Evolutionary conservation across 768 basidiomycete species (phyloP).

Genomic region (Hysterangium stoloniferum): DNA sequence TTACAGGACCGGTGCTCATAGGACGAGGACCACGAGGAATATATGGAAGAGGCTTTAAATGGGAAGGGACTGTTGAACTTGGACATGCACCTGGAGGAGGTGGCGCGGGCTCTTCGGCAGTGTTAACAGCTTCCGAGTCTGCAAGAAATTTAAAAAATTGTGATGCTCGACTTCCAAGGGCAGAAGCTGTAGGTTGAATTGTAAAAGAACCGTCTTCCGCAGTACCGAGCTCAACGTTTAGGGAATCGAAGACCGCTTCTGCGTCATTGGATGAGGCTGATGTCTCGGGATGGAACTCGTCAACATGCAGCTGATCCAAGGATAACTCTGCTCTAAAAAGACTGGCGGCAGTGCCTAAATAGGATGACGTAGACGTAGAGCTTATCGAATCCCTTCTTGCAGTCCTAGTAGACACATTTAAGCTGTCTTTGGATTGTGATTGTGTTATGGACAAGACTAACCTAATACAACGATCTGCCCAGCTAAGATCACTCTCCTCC

Average conservation of each 20-base stretch:
- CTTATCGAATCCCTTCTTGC: constrained; percentile 37
- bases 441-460: constrained; percentile 25
- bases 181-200: not conserved
- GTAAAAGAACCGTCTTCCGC: constrained; percentile 17
- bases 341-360: constrained; percentile 34
- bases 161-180: constrained; percentile 41
- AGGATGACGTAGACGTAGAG: constrained; percentile 33
- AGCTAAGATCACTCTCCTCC: constrained; percentile 69
- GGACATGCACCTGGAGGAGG: constrained; percentile 18
- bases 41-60: constrained; percentile 25
- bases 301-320: constrained; percentile 21
- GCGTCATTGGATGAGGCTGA: constrained; percentile 30
- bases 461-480: constrained; percentile 73
- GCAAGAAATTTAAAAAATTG: constrained; percentile 70
- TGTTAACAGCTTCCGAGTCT: constrained; percentile 27
- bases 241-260: constrained; percentile 53
- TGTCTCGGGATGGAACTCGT: constrained; percentile 32
- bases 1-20: constrained; percentile 14
- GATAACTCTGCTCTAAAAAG: constrained; percentile 35
- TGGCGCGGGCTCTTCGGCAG: constrained; percentile 9
- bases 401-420: constrained; percentile 20
- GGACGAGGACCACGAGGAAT: not conserved
- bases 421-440: not conserved
- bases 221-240: constrained; percentile 66
- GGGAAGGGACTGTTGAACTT: constrained; percentile 22